A percentile compares a stretch with the other conserved stretches of the same genome.
phyloP scores from a whole-genome alignment of 441 rosid genomes.

The Cnidoscolus chayamansa region DNA sequence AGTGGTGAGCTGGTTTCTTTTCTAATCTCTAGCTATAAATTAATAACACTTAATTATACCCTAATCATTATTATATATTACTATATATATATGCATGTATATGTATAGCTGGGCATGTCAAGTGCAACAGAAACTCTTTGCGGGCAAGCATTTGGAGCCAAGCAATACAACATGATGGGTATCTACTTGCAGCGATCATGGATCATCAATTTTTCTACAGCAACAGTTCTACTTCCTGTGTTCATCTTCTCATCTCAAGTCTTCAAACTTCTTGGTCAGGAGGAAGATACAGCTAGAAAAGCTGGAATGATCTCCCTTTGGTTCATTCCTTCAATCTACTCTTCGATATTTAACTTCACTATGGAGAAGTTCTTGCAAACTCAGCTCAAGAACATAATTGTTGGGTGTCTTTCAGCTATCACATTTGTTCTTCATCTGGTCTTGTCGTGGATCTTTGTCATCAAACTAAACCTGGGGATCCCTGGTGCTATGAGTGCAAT shows the following conservation, averaged over 20 bases:
- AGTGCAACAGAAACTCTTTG: constrained; percentile 62
- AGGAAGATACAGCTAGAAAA: constrained; percentile 27
- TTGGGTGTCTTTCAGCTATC: constrained; percentile 43
- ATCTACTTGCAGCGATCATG: constrained; percentile 39
- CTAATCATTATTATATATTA: too few relatives aligned
- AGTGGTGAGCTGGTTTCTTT: constrained; percentile 11
- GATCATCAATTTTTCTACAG: constrained; percentile 32
- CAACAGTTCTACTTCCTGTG: constrained; percentile 41
- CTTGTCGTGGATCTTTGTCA: constrained; percentile 48
- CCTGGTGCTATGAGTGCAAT: constrained; percentile 47
- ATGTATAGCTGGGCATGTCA: constrained; percentile 47
- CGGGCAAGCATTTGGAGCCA: constrained; percentile 65
- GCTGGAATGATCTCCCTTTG: constrained; percentile 41
- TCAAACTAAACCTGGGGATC: constrained; percentile 32
- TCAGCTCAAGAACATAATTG: constrained; percentile 32
- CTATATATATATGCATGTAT: too few relatives aligned
- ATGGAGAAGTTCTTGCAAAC: background rate
- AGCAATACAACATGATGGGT: constrained; percentile 52
- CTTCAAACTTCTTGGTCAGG: constrained; percentile 36
- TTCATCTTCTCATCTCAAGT: constrained; percentile 37
- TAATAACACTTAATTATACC: too few relatives aligned
- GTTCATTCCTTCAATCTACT: constrained; percentile 30
- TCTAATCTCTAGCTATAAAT: too few relatives aligned
- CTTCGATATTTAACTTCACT: background rate
- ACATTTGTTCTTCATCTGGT: constrained; percentile 40